Evolutionary conservation across 768 basidiomycete genomes (phyloP), one percentile per base, ranked within the genome.

Genomic region (Lanmaoa pseudosensibilis): DNA sequence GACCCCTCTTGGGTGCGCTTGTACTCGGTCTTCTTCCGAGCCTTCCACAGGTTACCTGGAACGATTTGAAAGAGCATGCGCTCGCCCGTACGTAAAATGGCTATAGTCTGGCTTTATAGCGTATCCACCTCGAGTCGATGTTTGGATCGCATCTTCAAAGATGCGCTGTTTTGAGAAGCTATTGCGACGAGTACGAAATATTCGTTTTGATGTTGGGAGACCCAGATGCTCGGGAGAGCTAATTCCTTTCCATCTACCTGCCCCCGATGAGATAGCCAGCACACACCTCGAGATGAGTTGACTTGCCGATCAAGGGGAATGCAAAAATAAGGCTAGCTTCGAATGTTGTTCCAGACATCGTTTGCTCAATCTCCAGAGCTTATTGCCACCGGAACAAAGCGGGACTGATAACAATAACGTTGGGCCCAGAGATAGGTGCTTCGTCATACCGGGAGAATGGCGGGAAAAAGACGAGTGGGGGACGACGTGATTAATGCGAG

Each of bases 301-400:
- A 40, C 46, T 38, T 37, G 34, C 38, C 25, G 37, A 47, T 40
- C 44, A 16, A 43, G 49, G 40, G 9, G 23, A 51, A 50, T 36
- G 38, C 45, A 23, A 40, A n/a, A 48, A 46, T 34, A 30, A 13
- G 39, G 16, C 49, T 21, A 50, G 46, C 21, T 59, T 41, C 33
- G 57, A 39, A n/a, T 23, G 37, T 52, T 49, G 52, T 25, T 54
- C 30, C 33, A 41, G n/a, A 40, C 46, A 44, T 53, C 54, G 27
- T 45, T 60, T 59, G 9, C 37, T 37, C 38, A 41, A 53, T 58
- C 48, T 45, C 15, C 46, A 53, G 51, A 57, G 57, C 40, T 59
- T 65, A 60, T 60, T 52, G 59, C 59, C 60, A 59, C 62, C 58
- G 54, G 63, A 55, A 57, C 46, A 55, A 59, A 39, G 49, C 34